phyloP scores from a whole-genome alignment of 257 asterid species.

The Fraxinus americana region DNA sequence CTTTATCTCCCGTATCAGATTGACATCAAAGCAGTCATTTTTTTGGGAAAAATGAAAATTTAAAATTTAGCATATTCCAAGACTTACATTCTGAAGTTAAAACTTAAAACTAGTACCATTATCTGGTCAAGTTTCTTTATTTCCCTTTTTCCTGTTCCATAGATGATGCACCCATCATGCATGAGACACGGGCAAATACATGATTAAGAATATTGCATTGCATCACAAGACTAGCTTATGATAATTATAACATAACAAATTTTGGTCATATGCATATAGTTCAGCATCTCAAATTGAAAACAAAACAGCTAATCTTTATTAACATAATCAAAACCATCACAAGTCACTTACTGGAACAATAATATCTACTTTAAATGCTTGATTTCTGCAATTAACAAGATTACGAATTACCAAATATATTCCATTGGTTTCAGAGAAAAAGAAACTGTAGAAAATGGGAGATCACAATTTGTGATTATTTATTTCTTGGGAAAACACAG shows the following conservation, averaged over 20 bases:
- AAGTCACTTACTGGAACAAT: background rate
- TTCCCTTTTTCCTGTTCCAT: background rate
- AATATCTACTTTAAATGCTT: background rate
- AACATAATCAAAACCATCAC: background rate
- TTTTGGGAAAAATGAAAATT: background rate
- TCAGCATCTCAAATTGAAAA: background rate
- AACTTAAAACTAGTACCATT: background rate
- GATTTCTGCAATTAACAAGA: background rate
- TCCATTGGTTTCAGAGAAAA: background rate
- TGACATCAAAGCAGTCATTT: background rate
- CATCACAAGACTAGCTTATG: background rate
- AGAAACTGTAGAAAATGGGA: background rate
- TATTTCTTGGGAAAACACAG: background rate
- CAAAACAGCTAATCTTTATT: background rate
- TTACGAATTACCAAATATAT: background rate
- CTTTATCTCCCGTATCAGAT: background rate
- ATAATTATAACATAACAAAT: background rate
- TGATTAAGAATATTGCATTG: background rate
- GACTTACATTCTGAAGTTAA: background rate
- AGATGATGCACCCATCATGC: constrained; percentile 1
- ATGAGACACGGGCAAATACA: background rate
- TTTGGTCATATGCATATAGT: background rate
- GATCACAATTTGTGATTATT: background rate
- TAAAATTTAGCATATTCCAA: background rate
- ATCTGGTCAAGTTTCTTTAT: background rate